Base-by-base conservation (phyloP, 768 basidiomycete genomes). In the Exidia glandulosa region DNA sequence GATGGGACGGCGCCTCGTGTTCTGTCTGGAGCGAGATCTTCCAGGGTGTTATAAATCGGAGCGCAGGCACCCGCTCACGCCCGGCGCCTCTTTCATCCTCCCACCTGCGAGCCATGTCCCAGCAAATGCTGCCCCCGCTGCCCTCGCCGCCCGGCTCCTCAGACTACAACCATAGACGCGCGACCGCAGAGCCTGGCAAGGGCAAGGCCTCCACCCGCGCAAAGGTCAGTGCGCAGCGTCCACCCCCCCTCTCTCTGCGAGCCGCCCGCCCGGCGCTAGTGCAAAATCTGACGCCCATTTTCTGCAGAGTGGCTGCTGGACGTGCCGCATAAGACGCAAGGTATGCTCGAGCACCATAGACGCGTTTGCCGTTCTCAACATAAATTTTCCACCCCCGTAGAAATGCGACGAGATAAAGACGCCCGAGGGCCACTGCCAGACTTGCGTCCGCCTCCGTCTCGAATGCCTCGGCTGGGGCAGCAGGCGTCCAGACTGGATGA, bases 401-500 rank as follows among this genome's bases (percentile, higher is more conserved):
- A 91, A 91, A 81, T 92, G 89, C 72, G 89, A 92, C 69, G 89
- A 92, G 68, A 79, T 81, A 64, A 79, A 79, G 58, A 81, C 83
- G 62, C 65, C 71, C 4, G 76, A 81, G 3, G 85, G 85, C 14
- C 76, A 78, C 27, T 92, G 90, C 73, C 75, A 80, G 66, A 91
- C 90, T 1, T 92, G 89, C 63, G 79, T 80, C 45, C 87, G 89
- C 52, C 84, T 92, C 27, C 80, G 83, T 32, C 80, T 92, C n/a
- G 84, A 92, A 62, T 92, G 89, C 64, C 81, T 92, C 47, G 89
- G 89, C 23, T 92, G 90, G 70, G 90, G 90, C 54, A 82, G 85
- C 25, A 90, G 90, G 68, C 85, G 89, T 57, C 89, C 89, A 4
- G 88, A 90, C 12, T 91, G 87, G 88, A 74, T 92, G 65, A 80